Base-by-base conservation (phyloP, 352 stramenopile species). In the Pythium oligandrum region DNA sequence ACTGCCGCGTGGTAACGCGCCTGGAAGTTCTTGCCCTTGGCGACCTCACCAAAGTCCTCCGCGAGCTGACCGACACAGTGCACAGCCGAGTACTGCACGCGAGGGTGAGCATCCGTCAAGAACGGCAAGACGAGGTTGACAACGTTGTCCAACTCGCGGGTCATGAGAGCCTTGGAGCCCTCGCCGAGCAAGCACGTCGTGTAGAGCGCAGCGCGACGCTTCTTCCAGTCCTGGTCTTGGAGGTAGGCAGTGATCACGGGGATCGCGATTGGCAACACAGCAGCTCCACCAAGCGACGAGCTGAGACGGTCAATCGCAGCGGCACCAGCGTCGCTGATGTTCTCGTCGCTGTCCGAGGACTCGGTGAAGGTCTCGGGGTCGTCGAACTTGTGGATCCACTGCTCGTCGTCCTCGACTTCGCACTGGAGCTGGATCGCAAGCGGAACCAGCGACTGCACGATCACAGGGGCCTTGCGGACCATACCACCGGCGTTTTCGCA, bases 21-120 rank as follows among this genome's bases (percentile, higher is more conserved):
- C 61, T 93, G 82, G 54, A 95, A 95, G 70, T 95, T 95, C 75
- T 90, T 92, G 55, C 77, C 75, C 61, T 86, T 84, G n/a, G 83
- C 78, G 2, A 93, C 79, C 47, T 91, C 73, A 36, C 80, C 79
- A 48, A 93, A 93, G 66, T 93, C 84, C 48, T 93, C 74, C 8
- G 83, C 80, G 33, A 92, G 65, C 59, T 95, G 84, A 11, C 84
- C 84, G 54, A 95, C 66, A 51, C 84, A 91, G 69, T 92, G 83
- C 5, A 95, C 65, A 33, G 83, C 77, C 11, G 84, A 73, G 75
- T 90, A 94, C 66, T 90, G 84, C 40, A 90, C 79, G 38, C 84
- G 84, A 49, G 80, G 66, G 68, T 92, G 78, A 40, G 68, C 72
- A 54, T 94, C 82, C 48, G 63, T 76, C 42, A 94, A 53, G 48